phyloP scores from a whole-genome alignment of 495 filamentous ascomycete genomes.

The Astrocystis sublimbata region DNA sequence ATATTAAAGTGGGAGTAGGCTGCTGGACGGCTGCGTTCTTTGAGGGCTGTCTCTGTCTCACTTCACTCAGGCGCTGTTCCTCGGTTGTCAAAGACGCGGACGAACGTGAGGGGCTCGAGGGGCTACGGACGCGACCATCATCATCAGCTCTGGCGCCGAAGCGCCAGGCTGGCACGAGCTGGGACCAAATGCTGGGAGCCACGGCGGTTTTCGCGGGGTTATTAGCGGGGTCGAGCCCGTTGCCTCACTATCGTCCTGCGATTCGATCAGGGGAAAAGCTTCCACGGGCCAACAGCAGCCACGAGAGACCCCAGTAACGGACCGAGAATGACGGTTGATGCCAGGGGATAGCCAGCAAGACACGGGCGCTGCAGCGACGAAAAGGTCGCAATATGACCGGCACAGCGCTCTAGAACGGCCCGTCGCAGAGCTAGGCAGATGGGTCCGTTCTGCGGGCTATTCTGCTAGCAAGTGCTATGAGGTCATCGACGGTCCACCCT shows the following conservation, averaged over 20 bases:
- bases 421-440: slow-evolving; percentile 18
- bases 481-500: slow-evolving; percentile 30
- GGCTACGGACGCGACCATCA: slow-evolving; percentile 13
- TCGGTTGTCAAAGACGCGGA: slow-evolving; percentile 6
- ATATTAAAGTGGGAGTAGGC: slow-evolving; percentile 29
- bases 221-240: slow-evolving; percentile 29
- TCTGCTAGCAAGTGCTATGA: slow-evolving; percentile 26
- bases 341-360: slow-evolving; percentile 3
- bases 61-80: not conserved
- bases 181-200: slow-evolving; percentile 24
- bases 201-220: slow-evolving; percentile 39
- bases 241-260: slow-evolving; percentile 1
- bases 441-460: slow-evolving; percentile 24
- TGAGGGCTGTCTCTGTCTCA: not conserved
- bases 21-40: slow-evolving; percentile 17
- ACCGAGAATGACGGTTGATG: slow-evolving; percentile 9
- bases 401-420: slow-evolving; percentile 20
- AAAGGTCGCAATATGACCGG: slow-evolving; percentile 1
- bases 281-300: slow-evolving; percentile 15
- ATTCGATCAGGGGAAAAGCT: slow-evolving; percentile 1
- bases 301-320: slow-evolving; percentile 12
- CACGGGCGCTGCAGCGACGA: not conserved
- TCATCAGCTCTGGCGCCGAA: slow-evolving; percentile 35
- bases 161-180: slow-evolving; percentile 31
- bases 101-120: slow-evolving; percentile 13